phyloP scores from a whole-genome alignment of 495 filamentous ascomycete genomes.

The Hypoxylon fragiforme region DNA sequence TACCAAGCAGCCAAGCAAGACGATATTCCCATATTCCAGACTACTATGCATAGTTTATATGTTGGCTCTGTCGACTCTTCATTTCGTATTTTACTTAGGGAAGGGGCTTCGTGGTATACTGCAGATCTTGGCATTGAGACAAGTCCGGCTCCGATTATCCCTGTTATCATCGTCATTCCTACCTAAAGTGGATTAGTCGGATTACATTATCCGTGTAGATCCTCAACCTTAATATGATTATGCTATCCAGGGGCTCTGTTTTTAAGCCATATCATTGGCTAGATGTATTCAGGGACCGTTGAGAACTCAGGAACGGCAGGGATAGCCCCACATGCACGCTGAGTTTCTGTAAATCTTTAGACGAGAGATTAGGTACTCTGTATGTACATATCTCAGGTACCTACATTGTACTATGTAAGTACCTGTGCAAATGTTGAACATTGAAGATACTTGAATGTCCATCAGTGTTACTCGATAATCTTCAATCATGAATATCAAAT shows the following conservation, averaged over 20 bases:
- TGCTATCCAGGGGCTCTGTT: slow-evolving; percentile 20
- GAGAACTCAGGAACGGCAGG: slow-evolving; percentile 11
- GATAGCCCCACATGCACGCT: slow-evolving; percentile 16
- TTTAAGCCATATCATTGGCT: slow-evolving; percentile 15
- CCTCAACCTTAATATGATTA: slow-evolving; percentile 8
- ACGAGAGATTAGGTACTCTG: not conserved
- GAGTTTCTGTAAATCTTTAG: slow-evolving; percentile 12
- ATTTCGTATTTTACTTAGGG: not conserved
- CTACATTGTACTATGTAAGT: too few relatives aligned
- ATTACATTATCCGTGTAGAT: slow-evolving; percentile 16
- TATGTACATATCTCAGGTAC: not conserved
- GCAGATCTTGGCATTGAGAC: slow-evolving; percentile 16
- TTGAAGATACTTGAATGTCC: too few relatives aligned
- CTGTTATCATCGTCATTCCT: slow-evolving; percentile 29
- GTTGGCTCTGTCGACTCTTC: not conserved
- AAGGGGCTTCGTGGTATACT: not conserved
- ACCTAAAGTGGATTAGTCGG: slow-evolving; percentile 18
- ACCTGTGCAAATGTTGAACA: too few relatives aligned
- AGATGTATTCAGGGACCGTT: slow-evolving; percentile 20
- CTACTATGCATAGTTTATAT: not conserved
- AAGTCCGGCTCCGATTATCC: slow-evolving; percentile 9
- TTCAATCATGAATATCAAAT: not conserved
- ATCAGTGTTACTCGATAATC: too few relatives aligned
- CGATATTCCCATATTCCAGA: too few relatives aligned
- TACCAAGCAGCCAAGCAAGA: too few relatives aligned